Conservation (phyloP, 208 protist genomes). For the Acanthamoeba healyi region DNA sequence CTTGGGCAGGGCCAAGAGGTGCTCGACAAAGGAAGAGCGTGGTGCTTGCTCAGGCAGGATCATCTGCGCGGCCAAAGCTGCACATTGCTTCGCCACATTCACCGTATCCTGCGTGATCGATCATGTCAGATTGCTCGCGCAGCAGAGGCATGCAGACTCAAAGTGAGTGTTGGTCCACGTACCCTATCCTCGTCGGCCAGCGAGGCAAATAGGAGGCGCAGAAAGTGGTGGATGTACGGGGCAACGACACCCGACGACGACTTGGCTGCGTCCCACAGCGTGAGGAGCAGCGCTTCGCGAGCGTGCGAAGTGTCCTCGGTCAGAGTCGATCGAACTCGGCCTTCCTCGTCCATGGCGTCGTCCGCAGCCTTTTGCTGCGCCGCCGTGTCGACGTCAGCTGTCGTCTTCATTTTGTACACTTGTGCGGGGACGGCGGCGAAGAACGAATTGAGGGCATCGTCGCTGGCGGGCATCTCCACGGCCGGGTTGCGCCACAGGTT, state of each 20-base stretch:
- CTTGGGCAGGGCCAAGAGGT: not conserved
- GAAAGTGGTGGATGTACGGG: not conserved
- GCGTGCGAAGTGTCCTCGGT: conserved; percentile 11
- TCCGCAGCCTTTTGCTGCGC: not conserved
- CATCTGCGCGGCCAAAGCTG: conserved; percentile 41
- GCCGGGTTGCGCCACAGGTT: conserved; percentile 6
- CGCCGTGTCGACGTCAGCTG: not conserved
- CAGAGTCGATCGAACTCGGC: not conserved
- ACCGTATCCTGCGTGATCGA: too few species aligned
- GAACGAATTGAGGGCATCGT: not conserved
- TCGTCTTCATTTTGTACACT: conserved; percentile 25
- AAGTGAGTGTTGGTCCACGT: not conserved
- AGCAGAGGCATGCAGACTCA: not conserved
- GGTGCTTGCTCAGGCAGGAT: not conserved
- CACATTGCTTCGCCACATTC: conserved; percentile 39
- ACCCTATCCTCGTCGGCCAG: not conserved
- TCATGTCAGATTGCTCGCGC: too few species aligned
- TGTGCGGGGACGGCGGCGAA: not conserved
- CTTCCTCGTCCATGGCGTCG: not conserved
- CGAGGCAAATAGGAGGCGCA: not conserved
- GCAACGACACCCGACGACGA: not conserved
- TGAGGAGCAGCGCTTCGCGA: not conserved
- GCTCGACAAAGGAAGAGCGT: not conserved
- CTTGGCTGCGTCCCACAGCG: not conserved
- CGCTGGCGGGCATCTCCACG: not conserved